Base-by-base conservation (phyloP, 371 early-diverging fungal species). In the Mortierella sp. region DNA sequence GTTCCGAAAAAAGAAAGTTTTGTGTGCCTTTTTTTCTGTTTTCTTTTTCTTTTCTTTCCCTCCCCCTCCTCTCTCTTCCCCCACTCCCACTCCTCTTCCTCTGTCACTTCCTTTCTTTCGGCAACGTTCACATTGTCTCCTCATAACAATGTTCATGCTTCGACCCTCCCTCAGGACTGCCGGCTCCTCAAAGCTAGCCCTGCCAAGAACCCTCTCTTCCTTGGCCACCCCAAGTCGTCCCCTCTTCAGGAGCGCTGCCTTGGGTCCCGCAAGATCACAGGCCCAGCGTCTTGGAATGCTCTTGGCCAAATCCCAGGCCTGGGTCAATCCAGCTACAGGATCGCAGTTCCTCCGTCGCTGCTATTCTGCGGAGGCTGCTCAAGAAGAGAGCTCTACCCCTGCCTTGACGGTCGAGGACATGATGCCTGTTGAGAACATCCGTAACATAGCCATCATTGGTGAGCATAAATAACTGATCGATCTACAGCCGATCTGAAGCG, bases 401-500 rank as follows among this genome's bases (percentile, higher is more conserved):
- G 73, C 74, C 14, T 70, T 81, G 38, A 73, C 85, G n/a, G 85
- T 84, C 14, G 81, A 84, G 34, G 79, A 84, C 38, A 84, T 84
- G 85, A 81, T 84, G 85, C 85, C 85, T 24, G 85, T 84, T 5
- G 83, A 87, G 70, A 80, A 83, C 48, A 83, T 83, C 50, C 83
- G 83, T 72, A 87, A 87, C 72, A 87, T 83, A 80, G 87, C 83
- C 47, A 87, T 87, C 78, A 87, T 87, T 54, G 87, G 87, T 87
- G 71, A 74, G 79, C 11, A 3, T 21, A 14, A 13, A 55, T 48
- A 38, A 38, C 5, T 38, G 19, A 4, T 42, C 48, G n/a, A 16
- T 48, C 70, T n/a, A 7, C 24, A 19, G 24, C 72, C 1, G n/a
- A 57, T 31, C 65, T 48, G 34, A 28, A 31, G 5, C 55, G n/a